These are phyloP conservation scores for Alternaria alternata DNA, from an alignment of 2,329 filamentous ascomycete genomes.

Conservation along the genomic window DNA sequence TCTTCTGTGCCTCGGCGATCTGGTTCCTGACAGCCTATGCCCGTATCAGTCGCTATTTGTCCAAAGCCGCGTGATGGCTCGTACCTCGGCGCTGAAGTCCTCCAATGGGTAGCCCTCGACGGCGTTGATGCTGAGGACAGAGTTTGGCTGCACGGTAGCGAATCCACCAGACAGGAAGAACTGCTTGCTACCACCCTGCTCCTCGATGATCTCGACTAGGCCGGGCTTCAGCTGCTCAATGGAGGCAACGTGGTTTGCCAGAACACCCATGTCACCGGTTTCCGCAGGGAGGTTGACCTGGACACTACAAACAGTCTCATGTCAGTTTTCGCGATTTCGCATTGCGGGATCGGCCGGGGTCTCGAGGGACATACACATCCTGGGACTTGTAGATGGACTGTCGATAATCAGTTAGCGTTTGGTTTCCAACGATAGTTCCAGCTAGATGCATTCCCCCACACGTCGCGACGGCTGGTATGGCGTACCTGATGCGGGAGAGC, in stretches of 20 bases:
- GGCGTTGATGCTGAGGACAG: conserved; percentile 95
- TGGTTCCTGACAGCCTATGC: conserved; percentile 78
- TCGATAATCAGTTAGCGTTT: conserved; percentile 36
- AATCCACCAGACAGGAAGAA: conserved; percentile 99
- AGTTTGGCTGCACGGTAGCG: conserved; percentile 95
- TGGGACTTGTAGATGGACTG: conserved; percentile 75
- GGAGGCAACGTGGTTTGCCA: conserved; percentile 97
- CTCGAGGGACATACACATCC: conserved; percentile 68
- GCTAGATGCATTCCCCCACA: conserved; percentile 7
- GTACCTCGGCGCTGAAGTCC: conserved; percentile 88
- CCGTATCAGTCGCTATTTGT: conserved; percentile 22
- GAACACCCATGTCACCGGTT: conserved; percentile 98
- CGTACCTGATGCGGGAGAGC: conserved; percentile 98
- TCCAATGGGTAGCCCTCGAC: conserved; percentile 94
- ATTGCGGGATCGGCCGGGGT: conserved; percentile 35
- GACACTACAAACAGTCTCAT: conserved; percentile 65
- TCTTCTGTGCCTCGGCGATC: conserved; percentile 95
- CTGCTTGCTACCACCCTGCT: conserved; percentile 88
- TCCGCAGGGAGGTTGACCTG: conserved; percentile 99
- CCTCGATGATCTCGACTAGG: conserved; percentile 93
- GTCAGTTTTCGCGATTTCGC: conserved; percentile 42
- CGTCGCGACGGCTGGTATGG: conserved; percentile 23
- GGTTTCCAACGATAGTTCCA: neutral
- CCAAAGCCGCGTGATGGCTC: neutral
- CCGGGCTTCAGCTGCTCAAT: conserved; percentile 99